These are phyloP conservation scores for Penicillium ochrochloron DNA, from an alignment of 495 filamentous ascomycete species.

Conservation along the genomic window DNA sequence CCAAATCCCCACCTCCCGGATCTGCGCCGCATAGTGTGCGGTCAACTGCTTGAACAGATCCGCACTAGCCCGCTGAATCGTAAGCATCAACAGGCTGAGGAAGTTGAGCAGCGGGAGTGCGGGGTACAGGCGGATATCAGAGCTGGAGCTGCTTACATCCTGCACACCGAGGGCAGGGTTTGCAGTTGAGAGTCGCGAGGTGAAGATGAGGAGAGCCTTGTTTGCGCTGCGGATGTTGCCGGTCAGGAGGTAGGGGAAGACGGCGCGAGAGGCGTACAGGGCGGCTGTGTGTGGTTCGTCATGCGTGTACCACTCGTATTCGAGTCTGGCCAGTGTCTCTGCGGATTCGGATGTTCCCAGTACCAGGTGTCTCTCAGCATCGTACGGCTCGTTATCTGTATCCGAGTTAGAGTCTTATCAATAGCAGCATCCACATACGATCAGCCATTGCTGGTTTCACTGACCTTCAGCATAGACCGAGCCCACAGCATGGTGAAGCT, in stretches of 20 bases:
- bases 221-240: constrained; percentile 90
- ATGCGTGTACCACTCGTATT: constrained; percentile 91
- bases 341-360: constrained; percentile 90
- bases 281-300: constrained; percentile 89
- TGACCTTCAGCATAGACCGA: constrained; percentile 81
- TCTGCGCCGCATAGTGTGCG: constrained; percentile 76
- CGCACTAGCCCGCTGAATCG: constrained; percentile 75
- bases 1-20: constrained; percentile 77
- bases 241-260: constrained; percentile 89
- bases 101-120: constrained; percentile 90
- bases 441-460: constrained; percentile 5
- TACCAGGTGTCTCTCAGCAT: constrained; percentile 87
- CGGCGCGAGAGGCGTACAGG: constrained; percentile 84
- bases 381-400: constrained; percentile 82
- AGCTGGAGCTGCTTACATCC: constrained; percentile 74
- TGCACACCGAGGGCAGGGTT: constrained; percentile 74
- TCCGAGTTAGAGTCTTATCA: constrained; percentile 5
- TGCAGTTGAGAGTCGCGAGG: constrained; percentile 67
- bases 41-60: constrained; percentile 85
- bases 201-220: constrained; percentile 80
- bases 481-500: constrained; percentile 92
- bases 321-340: constrained; percentile 74
- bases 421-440: constrained; percentile 15
- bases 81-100: constrained; percentile 78
- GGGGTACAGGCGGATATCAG: constrained; percentile 83